These are phyloP conservation scores for Candida boleticola DNA, from an alignment of 805 yeast genomes.

Conservation along the genomic window DNA sequence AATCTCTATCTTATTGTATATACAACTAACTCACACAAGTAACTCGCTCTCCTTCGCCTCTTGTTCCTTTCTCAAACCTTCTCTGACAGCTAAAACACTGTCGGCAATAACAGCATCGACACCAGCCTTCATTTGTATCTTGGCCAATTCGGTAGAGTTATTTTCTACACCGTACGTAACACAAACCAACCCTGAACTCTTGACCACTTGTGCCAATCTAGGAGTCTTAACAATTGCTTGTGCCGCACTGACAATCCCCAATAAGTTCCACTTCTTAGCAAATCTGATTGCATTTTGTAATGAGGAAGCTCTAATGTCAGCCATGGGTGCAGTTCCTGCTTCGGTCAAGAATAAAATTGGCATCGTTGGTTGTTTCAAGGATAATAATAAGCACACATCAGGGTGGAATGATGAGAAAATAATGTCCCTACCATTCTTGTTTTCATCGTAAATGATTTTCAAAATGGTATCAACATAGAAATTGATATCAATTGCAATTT, in stretches of 20 bases:
- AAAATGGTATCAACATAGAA: slow-evolving; percentile 86
- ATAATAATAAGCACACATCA: slow-evolving; percentile 79
- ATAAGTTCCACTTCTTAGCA: slow-evolving; percentile 84
- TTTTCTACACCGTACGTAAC: slow-evolving; percentile 87
- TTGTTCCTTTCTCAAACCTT: slow-evolving; percentile 55
- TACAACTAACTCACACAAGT: too few species aligned
- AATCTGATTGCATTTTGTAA: slow-evolving; percentile 89
- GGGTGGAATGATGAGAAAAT: slow-evolving; percentile 94
- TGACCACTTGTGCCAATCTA: slow-evolving; percentile 84
- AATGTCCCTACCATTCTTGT: slow-evolving; percentile 76
- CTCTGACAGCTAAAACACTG: slow-evolving; percentile 88
- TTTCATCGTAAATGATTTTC: slow-evolving; percentile 69
- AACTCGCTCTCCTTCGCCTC: too few species aligned
- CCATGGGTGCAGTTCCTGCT: slow-evolving; percentile 81
- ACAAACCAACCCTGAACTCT: slow-evolving; percentile 86
- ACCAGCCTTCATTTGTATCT: slow-evolving; percentile 86
- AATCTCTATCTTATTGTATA: too few species aligned
- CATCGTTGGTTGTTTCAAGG: slow-evolving; percentile 89
- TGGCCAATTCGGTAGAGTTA: slow-evolving; percentile 80
- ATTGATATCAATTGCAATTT: slow-evolving; percentile 77
- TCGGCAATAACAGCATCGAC: slow-evolving; percentile 99
- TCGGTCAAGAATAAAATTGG: slow-evolving; percentile 91
- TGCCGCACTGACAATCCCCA: slow-evolving; percentile 91
- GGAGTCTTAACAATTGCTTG: slow-evolving; percentile 87
- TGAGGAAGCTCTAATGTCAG: slow-evolving; percentile 84